phyloP scores from a whole-genome alignment of 495 filamentous ascomycete species.

The Talaromyces ruber region DNA sequence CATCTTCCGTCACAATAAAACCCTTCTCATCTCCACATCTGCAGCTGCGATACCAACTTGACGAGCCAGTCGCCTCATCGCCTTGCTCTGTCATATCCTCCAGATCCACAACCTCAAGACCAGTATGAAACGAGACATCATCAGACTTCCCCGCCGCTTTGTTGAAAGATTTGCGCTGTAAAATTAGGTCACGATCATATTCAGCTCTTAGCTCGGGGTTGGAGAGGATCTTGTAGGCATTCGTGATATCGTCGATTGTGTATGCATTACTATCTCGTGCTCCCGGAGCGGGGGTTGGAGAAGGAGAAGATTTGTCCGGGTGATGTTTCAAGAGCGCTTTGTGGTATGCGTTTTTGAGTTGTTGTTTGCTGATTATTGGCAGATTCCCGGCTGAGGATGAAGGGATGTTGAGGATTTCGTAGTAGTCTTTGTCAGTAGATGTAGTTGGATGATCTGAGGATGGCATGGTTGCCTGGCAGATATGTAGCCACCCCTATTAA shows the following conservation, averaged over 20 bases:
- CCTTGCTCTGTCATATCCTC: constrained; percentile 49
- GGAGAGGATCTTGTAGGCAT: constrained; percentile 65
- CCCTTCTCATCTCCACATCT: constrained; percentile 73
- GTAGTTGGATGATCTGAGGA: neutral
- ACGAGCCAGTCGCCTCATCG: neutral
- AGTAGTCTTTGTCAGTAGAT: constrained; percentile 21
- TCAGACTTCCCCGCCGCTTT: constrained; percentile 16
- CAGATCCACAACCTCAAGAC: constrained; percentile 73
- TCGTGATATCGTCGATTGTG: constrained; percentile 70
- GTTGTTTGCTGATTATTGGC: constrained; percentile 24
- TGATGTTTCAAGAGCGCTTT: constrained; percentile 70
- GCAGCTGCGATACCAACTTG: constrained; percentile 59
- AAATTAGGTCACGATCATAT: constrained; percentile 53
- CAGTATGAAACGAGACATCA: constrained; percentile 47
- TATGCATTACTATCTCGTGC: constrained; percentile 71
- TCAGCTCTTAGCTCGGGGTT: constrained; percentile 46
- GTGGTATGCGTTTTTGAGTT: constrained; percentile 70
- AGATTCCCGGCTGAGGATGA: constrained; percentile 11
- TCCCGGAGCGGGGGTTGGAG: constrained; percentile 57
- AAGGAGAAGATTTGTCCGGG: constrained; percentile 81
- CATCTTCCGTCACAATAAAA: constrained; percentile 58
- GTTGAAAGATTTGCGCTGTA: constrained; percentile 15
- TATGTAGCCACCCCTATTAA: neutral
- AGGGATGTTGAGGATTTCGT: constrained; percentile 46
- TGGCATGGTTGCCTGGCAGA: neutral